Evolutionary conservation across 2,329 filamentous ascomycete species (phyloP).

Genomic region (Pezicula neosporulosa): DNA sequence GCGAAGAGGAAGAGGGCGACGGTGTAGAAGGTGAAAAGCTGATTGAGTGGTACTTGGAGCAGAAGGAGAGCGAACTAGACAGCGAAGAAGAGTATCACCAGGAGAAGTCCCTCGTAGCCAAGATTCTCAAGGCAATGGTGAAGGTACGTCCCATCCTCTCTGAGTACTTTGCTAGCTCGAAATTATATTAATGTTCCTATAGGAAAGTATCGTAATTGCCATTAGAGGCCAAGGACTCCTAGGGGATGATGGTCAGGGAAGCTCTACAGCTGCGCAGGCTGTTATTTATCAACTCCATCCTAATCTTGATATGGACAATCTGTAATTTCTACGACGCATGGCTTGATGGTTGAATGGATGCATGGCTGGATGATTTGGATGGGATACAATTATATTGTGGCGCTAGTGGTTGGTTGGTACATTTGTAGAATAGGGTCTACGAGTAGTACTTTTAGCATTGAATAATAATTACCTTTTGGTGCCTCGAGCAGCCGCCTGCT

Average conservation of each 20-base stretch:
- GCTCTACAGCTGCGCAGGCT: conserved; percentile 39
- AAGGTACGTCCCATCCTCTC: conserved; percentile 60
- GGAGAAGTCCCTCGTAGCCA: conserved; percentile 70
- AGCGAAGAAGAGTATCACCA: conserved; percentile 76
- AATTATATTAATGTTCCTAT: conserved; percentile 41
- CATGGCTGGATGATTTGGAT: conserved; percentile 4
- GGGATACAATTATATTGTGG: conserved; percentile 9
- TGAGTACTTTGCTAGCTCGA: conserved; percentile 37
- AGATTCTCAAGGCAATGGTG: conserved; percentile 94
- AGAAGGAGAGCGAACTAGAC: conserved; percentile 79
- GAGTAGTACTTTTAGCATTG: not conserved
- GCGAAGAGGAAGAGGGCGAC: conserved; percentile 72
- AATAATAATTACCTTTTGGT: not conserved
- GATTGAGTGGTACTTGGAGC: conserved; percentile 86
- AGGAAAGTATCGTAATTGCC: conserved; percentile 87
- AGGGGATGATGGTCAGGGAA: conserved; percentile 41
- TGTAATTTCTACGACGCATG: conserved; percentile 8
- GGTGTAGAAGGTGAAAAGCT: conserved; percentile 83
- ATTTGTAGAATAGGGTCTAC: not conserved
- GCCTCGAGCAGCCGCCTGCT: too few species aligned
- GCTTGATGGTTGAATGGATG: not conserved
- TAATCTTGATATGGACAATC: conserved; percentile 77
- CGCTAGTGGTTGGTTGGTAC: conserved; percentile 1
- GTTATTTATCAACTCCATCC: conserved; percentile 89
- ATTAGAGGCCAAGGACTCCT: conserved; percentile 60